Conservation (phyloP, 164 flowering plant species). For the Berberis vulgaris region DNA sequence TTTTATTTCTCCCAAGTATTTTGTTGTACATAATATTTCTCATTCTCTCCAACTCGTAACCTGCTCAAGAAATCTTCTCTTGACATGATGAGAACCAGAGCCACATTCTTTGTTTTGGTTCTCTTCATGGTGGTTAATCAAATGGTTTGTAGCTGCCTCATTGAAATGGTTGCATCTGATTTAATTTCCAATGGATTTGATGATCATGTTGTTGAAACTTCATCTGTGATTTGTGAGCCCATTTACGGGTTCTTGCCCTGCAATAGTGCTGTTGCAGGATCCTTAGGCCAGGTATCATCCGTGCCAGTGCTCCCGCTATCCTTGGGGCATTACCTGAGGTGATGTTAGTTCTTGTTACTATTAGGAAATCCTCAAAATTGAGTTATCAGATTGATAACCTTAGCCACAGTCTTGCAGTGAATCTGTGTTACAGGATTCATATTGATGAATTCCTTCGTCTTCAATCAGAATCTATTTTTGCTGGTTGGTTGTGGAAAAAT, state of each 20-base stretch:
- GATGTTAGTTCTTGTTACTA: slow-evolving; percentile 15
- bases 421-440: too few species aligned
- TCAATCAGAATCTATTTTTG: too few species aligned
- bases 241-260: slow-evolving; percentile 45
- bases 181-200: slow-evolving; percentile 4
- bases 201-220: neutral
- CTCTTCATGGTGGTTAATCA: neutral
- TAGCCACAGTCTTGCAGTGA: too few species aligned
- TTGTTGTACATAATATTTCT: too few species aligned
- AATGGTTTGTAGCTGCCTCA: neutral
- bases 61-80: neutral
- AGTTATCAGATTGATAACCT: too few species aligned
- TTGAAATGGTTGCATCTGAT: neutral
- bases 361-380: too few species aligned
- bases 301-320: slow-evolving; percentile 38
- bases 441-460: too few species aligned
- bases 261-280: slow-evolving; percentile 26
- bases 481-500: too few species aligned
- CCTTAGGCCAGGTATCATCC: slow-evolving; percentile 42
- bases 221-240: slow-evolving; percentile 24
- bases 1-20: too few species aligned
- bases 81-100: neutral
- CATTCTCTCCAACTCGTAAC: neutral
- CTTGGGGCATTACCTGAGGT: slow-evolving; percentile 28
- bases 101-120: slow-evolving; percentile 1